phyloP scores from a whole-genome alignment of 75 land plant genomes.

The Chamaecyparis obtusa region DNA sequence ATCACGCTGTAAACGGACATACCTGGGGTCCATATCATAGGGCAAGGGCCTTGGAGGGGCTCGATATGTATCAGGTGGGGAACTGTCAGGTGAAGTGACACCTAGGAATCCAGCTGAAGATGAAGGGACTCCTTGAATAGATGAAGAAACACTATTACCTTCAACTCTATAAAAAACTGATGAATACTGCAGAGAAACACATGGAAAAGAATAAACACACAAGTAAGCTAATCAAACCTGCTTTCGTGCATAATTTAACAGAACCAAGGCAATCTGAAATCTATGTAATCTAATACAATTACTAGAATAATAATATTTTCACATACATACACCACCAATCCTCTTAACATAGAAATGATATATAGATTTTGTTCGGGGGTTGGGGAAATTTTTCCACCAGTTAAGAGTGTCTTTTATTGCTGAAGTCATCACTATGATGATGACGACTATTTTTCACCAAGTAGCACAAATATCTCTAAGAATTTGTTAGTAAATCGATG shows the following conservation, averaged over 20 bases:
- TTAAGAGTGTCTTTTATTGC: too few relatives aligned
- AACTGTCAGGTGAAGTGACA: constrained; percentile 33
- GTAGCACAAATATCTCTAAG: too few relatives aligned
- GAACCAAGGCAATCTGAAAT: neutral
- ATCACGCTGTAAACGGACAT: constrained; percentile 56
- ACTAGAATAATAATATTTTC: neutral
- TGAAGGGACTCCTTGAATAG: constrained; percentile 48
- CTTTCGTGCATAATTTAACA: neutral
- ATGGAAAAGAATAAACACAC: neutral
- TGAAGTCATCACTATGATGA: too few relatives aligned
- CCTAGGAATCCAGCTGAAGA: constrained; percentile 22
- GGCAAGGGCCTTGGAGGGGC: constrained; percentile 94
- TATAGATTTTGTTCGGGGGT: too few relatives aligned
- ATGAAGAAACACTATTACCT: constrained; percentile 37
- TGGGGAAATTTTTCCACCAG: too few relatives aligned
- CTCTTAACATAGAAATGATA: neutral
- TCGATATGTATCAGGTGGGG: constrained; percentile 60
- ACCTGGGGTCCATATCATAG: constrained; percentile 83
- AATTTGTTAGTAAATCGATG: too few relatives aligned
- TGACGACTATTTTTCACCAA: too few relatives aligned
- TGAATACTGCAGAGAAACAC: constrained; percentile 41
- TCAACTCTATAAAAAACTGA: constrained; percentile 51
- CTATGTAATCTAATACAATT: neutral
- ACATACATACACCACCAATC: neutral
- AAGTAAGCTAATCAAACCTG: neutral